Percentiles rank a stretch among this genome's conserved stretches.
Conservation (phyloP, 441 rosid genomes). For the Croton setiger region DNA sequence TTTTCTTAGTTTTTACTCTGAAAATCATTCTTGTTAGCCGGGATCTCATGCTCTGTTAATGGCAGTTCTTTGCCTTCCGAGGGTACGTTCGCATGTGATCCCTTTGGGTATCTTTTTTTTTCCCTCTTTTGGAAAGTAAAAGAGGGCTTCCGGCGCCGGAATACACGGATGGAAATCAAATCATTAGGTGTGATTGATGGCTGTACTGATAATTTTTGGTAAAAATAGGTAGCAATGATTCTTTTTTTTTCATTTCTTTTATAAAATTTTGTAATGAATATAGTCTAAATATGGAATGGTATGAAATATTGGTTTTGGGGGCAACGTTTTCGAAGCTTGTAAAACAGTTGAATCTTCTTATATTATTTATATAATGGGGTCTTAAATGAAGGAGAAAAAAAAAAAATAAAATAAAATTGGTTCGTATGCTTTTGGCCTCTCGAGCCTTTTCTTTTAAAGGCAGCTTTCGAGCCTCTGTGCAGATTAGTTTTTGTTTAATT, state of each 20-base stretch:
- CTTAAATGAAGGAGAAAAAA: conserved; percentile 6
- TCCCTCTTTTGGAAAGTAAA: conserved; percentile 6
- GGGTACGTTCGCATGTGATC: background rate
- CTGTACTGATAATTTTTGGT: conserved; percentile 27
- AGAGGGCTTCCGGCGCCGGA: conserved; percentile 15
- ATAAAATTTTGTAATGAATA: conserved; percentile 23
- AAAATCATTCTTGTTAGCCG: background rate
- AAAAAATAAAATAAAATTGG: no score
- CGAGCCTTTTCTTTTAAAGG: no score
- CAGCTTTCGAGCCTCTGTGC: no score
- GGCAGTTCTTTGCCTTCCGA: no score
- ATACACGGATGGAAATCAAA: background rate
- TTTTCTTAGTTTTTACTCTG: background rate
- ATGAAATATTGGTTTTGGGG: conserved; percentile 11
- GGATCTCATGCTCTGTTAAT: background rate
- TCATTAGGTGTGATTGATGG: conserved; percentile 10
- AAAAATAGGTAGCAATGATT: conserved; percentile 11
- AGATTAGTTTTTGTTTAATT: no score
- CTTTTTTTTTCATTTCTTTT: background rate
- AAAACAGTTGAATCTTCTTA: conserved; percentile 23
- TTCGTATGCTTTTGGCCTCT: background rate
- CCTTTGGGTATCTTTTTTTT: conserved; percentile 9
- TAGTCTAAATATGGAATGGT: background rate
- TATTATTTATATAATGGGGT: conserved; percentile 31
- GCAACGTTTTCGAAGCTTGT: conserved; percentile 26